Percentiles rank a stretch among this genome's conserved stretches.
Evolutionary conservation across 1,284 basidiomycete genomes (phyloP).

Genomic region (Tremellales sp.): DNA sequence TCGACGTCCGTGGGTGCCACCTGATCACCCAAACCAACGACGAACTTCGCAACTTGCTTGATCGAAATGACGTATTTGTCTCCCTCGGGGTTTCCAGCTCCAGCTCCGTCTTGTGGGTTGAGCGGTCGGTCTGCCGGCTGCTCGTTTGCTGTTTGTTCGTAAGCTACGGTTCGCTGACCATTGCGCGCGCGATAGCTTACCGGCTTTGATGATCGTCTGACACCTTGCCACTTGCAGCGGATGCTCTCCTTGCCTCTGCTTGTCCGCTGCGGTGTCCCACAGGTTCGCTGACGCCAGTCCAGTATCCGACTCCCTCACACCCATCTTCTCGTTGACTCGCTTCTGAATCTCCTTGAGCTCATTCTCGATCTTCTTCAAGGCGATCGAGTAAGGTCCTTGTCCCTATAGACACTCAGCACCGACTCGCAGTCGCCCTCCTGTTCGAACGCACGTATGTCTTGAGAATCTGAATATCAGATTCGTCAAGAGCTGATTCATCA

Average conservation of each 20-base stretch:
- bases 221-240: conserved; percentile 95
- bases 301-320: conserved; percentile 98
- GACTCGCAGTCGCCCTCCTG: not conserved
- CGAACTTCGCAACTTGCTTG: conserved; percentile 99
- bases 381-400: conserved; percentile 91
- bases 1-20: conserved; percentile 98
- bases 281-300: conserved; percentile 94
- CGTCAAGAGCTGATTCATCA: conserved; percentile 70
- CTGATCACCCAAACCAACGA: conserved; percentile 92
- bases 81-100: conserved; percentile 61
- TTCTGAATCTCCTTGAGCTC: conserved; percentile 98
- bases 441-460: conserved; percentile 78
- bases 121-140: conserved; percentile 55
- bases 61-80: conserved; percentile 99
- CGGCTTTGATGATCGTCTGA: conserved; percentile 90
- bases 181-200: conserved; percentile 20
- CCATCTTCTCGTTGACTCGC: conserved; percentile 94
- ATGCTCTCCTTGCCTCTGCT: conserved; percentile 78
- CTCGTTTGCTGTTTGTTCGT: conserved; percentile 54
- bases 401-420: conserved; percentile 58
- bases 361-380: conserved; percentile 81
- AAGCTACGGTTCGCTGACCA: not conserved
- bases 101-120: conserved; percentile 48
- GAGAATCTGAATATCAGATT: conserved; percentile 97
- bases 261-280: conserved; percentile 87